Evolutionary conservation across 768 basidiomycete species (phyloP).

Genomic region (Auricularia auricula-judae): DNA sequence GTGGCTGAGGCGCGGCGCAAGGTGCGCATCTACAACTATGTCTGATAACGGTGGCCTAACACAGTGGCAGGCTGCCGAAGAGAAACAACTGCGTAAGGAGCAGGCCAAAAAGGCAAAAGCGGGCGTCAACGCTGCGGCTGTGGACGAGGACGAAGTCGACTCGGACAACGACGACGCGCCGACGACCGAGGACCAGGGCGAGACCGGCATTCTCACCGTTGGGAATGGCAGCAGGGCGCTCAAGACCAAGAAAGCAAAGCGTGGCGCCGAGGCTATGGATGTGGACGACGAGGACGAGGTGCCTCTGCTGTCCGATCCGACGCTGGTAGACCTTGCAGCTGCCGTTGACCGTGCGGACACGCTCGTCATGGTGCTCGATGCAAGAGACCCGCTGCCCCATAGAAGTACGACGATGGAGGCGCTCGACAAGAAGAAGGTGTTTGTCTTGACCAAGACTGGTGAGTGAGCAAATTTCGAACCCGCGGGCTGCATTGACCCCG

Average conservation of each 20-base stretch:
- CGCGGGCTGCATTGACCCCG: slow-evolving; percentile 1
- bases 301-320: slow-evolving; percentile 52
- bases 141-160: slow-evolving; percentile 21
- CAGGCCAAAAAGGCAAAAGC: slow-evolving; percentile 43
- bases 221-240: slow-evolving; percentile 2
- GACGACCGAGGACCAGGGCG: slow-evolving; percentile 20
- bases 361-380: slow-evolving; percentile 71
- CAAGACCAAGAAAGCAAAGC: slow-evolving; percentile 12
- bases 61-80: slow-evolving; percentile 54
- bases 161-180: slow-evolving; percentile 19
- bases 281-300: slow-evolving; percentile 41
- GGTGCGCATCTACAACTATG: slow-evolving; percentile 29
- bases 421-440: slow-evolving; percentile 36
- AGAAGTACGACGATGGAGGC: slow-evolving; percentile 40
- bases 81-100: slow-evolving; percentile 56
- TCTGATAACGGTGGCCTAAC: background rate
- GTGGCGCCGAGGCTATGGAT: slow-evolving; percentile 15
- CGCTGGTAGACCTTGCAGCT: slow-evolving; percentile 47
- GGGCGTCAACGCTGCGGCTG: slow-evolving; percentile 8
- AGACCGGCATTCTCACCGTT: slow-evolving; percentile 27
- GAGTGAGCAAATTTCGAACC: slow-evolving; percentile 17
- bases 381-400: slow-evolving; percentile 66
- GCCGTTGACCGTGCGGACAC: slow-evolving; percentile 74
- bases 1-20: slow-evolving; percentile 69
- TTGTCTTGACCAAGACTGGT: slow-evolving; percentile 89